Evolutionary conservation across 2,329 filamentous ascomycete genomes (phyloP), one percentile per base, ranked within the genome.

Genomic region (Sarocladium kiliense): DNA sequence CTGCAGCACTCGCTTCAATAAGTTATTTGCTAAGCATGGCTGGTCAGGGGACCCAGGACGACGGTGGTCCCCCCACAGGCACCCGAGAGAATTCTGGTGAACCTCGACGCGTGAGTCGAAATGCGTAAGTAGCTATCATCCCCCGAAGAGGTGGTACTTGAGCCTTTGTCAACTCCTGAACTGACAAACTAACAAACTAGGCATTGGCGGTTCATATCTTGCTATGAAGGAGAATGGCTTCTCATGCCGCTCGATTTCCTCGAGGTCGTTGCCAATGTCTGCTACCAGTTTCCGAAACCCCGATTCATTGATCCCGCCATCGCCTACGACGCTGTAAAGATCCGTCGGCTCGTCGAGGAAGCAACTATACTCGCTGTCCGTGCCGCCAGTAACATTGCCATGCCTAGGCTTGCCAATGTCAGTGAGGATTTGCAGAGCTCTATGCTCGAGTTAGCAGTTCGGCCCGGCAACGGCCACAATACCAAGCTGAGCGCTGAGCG

Each of bases 151-250:
- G n/a, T n/a, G n/a, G n/a, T n/a, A n/a, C n/a, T n/a, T n/a, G n/a
- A n/a, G n/a, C n/a, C n/a, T n/a, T n/a, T n/a, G n/a, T 27, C 9
- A 3, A 27, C 44, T 47, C n/a, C 7, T 6, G 18, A 9, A 19
- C 16, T 59, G 45, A 63, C 58, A 57, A 42, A 55, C 51, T 54
- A 9, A n/a, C 51, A 32, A 54, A 44, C 6, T 21, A 93, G 89
- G 68, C 88, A 93, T 73, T 93, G 89, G 89, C 82, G 85, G 60
- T 90, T 91, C 68, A 91, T 94, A 57, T 91, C 88, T 21, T 88
- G 86, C 26, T 94, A 89, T 65, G 86, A 92, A 66, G 90, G 89
- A 23, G 85, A 88, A 61, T 94, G 90, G 90, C 81, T 92, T 14
- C 86, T 91, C 69, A 77, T 93, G 56, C 87, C 89, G 19, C 81